A percentile compares a stretch with the other conserved stretches of the same genome.
phyloP scores from a whole-genome alignment of 768 basidiomycete species.

The Mycena vulgaris region DNA sequence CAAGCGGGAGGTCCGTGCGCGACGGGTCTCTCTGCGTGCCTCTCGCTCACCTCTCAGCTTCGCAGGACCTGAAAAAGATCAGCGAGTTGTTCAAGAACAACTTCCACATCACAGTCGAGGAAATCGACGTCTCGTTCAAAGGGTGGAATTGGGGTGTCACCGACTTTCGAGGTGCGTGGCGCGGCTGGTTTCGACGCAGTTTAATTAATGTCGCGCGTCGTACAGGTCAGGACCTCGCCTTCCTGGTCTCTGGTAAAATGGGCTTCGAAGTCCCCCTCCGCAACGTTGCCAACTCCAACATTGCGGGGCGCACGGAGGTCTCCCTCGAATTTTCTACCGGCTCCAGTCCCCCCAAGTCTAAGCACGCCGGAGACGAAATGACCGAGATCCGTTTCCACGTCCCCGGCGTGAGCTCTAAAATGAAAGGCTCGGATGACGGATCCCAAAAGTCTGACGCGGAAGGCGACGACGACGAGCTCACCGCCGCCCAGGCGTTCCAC shows the following conservation, averaged over 20 bases:
- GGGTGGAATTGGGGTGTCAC: conserved; percentile 99
- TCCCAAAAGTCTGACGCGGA: conserved; percentile 83
- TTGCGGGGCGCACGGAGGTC: conserved; percentile 97
- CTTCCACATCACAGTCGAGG: conserved; percentile 89
- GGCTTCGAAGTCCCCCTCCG: conserved; percentile 92
- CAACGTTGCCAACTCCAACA: conserved; percentile 96
- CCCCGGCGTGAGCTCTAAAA: conserved; percentile 81
- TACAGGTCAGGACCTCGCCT: conserved; percentile 91
- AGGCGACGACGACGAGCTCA: conserved; percentile 82
- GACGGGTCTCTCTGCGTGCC: conserved; percentile 2
- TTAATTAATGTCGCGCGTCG: conserved; percentile 1
- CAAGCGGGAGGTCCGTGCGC: conserved; percentile 81
- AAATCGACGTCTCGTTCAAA: conserved; percentile 88
- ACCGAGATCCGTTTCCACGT: conserved; percentile 98
- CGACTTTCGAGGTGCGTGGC: conserved; percentile 86
- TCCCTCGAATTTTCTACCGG: conserved; percentile 91
- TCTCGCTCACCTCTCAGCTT: conserved; percentile 2
- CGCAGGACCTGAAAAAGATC: conserved; percentile 93
- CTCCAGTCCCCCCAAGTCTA: conserved; percentile 61
- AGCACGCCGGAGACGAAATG: conserved; percentile 82
- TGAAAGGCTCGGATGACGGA: conserved; percentile 78
- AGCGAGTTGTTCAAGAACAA: conserved; percentile 86
- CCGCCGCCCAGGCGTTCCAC: conserved; percentile 97
- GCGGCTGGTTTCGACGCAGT: conserved; percentile 17
- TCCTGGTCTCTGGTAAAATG: conserved; percentile 89